Evolutionary conservation across 108 stramenopile genomes (phyloP), one percentile per base, ranked within the genome.

Genomic region (Pseudonitzschia pungens): DNA sequence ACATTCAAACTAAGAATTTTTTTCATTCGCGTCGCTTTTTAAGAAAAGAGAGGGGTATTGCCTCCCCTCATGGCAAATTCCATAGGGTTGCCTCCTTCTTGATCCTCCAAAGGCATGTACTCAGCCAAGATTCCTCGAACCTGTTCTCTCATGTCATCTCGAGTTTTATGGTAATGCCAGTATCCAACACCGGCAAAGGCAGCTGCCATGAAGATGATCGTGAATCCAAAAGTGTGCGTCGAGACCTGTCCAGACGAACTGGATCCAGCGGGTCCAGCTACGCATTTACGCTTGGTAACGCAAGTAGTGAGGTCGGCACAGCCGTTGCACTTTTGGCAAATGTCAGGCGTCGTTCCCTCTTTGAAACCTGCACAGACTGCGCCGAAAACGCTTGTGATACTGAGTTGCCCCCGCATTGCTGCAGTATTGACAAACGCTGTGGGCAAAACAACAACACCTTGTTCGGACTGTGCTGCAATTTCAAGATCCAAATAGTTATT

Each of bases 81-180:
- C 66, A 67, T 67, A 15, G 66, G 66, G 43, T 29, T 50, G 24
- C 60, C 60, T 14, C 27, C 71, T 24, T 77, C 76, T 50, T 72
- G 70, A 44, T 94, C 95, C 54, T 97, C 93, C 20, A 97, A 81
- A 20, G 96, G 96, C 95, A 96, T 95, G 77, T 97, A 97, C 70
- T 97, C 97, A 4, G 97, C 95, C 68, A 97, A 78, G 41, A 97
- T 97, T 24, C 91, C 90, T 64, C 94, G 88, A 18, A 97, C 95
- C 84, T 96, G 92, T 64, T 89, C 92, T 70, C 94, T 79, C 92
- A 96, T 92, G 70, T 91, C 83, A 24, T 80, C 74, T 65, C 90
- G 93, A 68, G 92, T 89, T 73, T 84, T 80, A 65, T 85, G 82
- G 77, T 86, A 94, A 77, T 96, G 90, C 74, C 84, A 81, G 76